Evolutionary conservation across 225 moss, liverwort and hornwort genomes (phyloP).

Genomic region (Ulota crispa): DNA sequence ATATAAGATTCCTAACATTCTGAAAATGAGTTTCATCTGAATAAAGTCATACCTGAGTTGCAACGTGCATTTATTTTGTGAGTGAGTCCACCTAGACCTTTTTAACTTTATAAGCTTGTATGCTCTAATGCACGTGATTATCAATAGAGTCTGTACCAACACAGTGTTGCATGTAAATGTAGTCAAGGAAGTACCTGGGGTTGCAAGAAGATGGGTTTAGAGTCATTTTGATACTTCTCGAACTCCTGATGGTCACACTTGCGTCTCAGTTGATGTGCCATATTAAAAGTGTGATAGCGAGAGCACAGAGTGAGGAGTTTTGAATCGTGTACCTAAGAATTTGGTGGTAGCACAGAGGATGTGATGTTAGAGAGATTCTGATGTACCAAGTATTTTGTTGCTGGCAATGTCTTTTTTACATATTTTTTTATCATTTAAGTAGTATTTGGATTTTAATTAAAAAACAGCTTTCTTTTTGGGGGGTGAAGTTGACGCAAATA

Average conservation of each 20-base stretch:
- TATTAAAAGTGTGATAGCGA: neutral
- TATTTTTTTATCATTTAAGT: too few relatives aligned
- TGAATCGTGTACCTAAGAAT: neutral
- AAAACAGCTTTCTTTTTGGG: too few relatives aligned
- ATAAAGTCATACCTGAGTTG: neutral
- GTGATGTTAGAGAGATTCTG: neutral
- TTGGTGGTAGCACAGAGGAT: neutral
- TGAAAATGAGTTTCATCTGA: neutral
- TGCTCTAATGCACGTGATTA: neutral
- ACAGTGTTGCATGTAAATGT: neutral
- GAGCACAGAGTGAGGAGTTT: neutral
- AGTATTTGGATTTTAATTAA: too few relatives aligned
- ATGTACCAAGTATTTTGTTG: neutral
- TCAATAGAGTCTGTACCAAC: neutral
- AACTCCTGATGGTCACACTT: neutral
- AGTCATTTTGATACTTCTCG: neutral
- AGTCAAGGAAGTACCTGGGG: neutral
- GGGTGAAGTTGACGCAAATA: too few relatives aligned
- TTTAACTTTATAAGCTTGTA: neutral
- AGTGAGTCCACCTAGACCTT: neutral
- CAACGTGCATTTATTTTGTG: neutral
- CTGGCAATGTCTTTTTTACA: too few relatives aligned
- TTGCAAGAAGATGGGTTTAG: neutral
- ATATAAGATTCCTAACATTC: neutral
- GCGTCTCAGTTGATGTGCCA: neutral